These are phyloP conservation scores for Penicillium sp. DNA, from an alignment of 2,329 filamentous ascomycete genomes.

Conservation along the genomic window DNA sequence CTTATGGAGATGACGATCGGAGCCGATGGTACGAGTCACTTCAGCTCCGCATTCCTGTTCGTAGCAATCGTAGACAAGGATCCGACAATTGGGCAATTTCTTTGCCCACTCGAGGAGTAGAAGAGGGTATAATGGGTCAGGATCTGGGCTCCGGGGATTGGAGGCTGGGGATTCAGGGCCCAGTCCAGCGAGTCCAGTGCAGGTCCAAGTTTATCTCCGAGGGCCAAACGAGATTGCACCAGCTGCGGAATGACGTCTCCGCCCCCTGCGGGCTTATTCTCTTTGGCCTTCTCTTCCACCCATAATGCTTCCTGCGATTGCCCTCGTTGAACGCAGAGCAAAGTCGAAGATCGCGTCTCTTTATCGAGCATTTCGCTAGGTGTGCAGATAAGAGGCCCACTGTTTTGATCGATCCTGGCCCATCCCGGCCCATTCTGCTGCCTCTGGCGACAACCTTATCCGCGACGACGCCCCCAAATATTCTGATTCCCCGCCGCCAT, in stretches of 20 bases:
- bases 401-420: background rate
- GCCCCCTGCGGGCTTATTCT: constrained; percentile 11
- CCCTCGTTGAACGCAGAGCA: background rate
- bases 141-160: background rate
- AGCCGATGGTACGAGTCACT: constrained; percentile 21
- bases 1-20: constrained; percentile 5
- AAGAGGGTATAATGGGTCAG: background rate
- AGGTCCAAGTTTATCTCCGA: constrained; percentile 8
- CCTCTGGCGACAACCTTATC: constrained; percentile 11
- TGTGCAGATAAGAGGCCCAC: background rate
- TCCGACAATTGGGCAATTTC: background rate
- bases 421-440: background rate
- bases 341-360: background rate
- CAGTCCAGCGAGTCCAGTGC: background rate
- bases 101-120: background rate
- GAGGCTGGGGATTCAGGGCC: background rate
- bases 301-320: constrained; percentile 1
- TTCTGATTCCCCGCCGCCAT: constrained; percentile 53
- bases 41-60: constrained; percentile 28
- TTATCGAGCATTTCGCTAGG: no score
- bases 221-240: constrained; percentile 8
- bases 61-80: background rate
- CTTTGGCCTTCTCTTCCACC: constrained; percentile 4
- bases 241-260: constrained; percentile 31
- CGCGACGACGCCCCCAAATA: background rate